These are phyloP conservation scores for Vitis amurensis DNA, from an alignment of 164 flowering plant species.

Conservation along the genomic window DNA sequence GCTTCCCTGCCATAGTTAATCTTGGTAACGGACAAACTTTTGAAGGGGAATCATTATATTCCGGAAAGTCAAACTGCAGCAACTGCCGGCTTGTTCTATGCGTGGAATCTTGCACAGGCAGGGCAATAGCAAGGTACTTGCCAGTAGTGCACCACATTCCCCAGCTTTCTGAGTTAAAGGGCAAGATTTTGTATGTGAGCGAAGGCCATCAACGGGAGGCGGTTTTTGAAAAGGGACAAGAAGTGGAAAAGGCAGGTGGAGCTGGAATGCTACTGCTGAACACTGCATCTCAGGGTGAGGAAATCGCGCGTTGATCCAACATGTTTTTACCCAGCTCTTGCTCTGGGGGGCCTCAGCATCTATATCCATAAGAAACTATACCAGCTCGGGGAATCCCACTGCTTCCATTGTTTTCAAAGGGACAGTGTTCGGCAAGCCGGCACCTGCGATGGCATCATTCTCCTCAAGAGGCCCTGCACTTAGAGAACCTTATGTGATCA, in stretches of 20 bases:
- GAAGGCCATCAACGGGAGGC: slow-evolving; percentile 46
- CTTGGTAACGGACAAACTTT: slow-evolving; percentile 54
- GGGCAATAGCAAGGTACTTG: slow-evolving; percentile 44
- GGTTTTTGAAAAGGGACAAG: slow-evolving; percentile 49
- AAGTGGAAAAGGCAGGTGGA: slow-evolving; percentile 62
- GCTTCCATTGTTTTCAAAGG: slow-evolving; percentile 53
- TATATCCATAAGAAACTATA: slow-evolving; percentile 36
- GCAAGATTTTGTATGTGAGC: slow-evolving; percentile 60
- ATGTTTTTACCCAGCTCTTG: slow-evolving; percentile 55
- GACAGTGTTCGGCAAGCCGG: slow-evolving; percentile 41
- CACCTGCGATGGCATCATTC: slow-evolving; percentile 69
- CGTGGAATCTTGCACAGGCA: slow-evolving; percentile 44
- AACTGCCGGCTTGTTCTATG: slow-evolving; percentile 49
- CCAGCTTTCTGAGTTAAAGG: slow-evolving; percentile 54
- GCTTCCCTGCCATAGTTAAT: slow-evolving; percentile 52
- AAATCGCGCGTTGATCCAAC: slow-evolving; percentile 57
- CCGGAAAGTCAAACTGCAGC: slow-evolving; percentile 38
- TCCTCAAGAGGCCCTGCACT: slow-evolving; percentile 70
- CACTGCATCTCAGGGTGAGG: slow-evolving; percentile 52
- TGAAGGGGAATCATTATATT: slow-evolving; percentile 56
- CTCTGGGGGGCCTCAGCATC: slow-evolving; percentile 54
- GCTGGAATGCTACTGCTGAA: slow-evolving; percentile 62
- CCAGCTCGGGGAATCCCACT: slow-evolving; percentile 25
- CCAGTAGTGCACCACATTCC: slow-evolving; percentile 34
- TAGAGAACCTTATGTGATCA: slow-evolving; percentile 49